Base-by-base conservation (phyloP, 306 rosid species). In the Prunus mira region DNA sequence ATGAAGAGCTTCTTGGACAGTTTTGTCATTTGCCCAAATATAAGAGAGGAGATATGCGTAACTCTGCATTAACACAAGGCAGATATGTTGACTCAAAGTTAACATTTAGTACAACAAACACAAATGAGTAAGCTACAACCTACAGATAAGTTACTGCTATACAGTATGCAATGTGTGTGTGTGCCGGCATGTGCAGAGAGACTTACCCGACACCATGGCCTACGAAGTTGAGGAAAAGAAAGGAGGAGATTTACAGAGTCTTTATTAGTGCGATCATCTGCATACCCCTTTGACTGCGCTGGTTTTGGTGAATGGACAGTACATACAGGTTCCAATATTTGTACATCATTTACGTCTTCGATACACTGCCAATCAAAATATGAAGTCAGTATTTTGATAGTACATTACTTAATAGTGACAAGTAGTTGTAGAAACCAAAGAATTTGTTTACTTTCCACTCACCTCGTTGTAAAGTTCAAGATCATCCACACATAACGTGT, bases 11-110 rank as follows among this genome's bases (percentile, higher is more conserved):
- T 63, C 68, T 49, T 63, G 78, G 50, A 74, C 78, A n/a, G 78
- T 30, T 63, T 74, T 63, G 52, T 74, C 63, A 74, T 74, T 74
- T 74, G 71, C 78, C 78, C 78, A 74, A 3, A 74, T 50, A 19
- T 12, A 19, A 63, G 71, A 74, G 63, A 47, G 3, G 6, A 32
- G 5, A n/a, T 74, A 63, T 12, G 18, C 49, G 34, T 63, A 63
- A 6, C 7, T 2, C 78, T 74, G 5, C n/a, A n/a, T n/a, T n/a
- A n/a, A n/a, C n/a, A n/a, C n/a, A n/a, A n/a, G n/a, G n/a, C 6
- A 73, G 43, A 25, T 43, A 41, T 20, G 41, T 38, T 38, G 10
- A 38, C 9, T 38, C 43, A 38, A 1, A 38, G 43, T 38, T 38
- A 38, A 38, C 43, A 38, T 38, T 38, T 38, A 7, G 43, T 38